These are phyloP conservation scores for Penicillium polonicum DNA, from an alignment of 2,329 filamentous ascomycete genomes.

Conservation along the genomic window DNA sequence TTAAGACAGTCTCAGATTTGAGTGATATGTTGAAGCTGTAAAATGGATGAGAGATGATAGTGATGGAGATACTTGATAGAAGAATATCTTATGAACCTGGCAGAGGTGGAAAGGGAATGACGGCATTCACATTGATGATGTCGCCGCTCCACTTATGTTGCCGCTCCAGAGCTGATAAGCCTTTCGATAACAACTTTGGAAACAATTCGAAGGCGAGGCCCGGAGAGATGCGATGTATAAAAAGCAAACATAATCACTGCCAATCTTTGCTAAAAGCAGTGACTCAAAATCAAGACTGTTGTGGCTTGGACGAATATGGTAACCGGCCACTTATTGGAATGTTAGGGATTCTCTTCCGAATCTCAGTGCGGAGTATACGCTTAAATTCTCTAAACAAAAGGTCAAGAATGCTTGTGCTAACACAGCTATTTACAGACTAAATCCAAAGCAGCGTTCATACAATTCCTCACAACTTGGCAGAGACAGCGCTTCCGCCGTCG, in stretches of 20 bases:
- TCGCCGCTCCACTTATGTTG: slow-evolving; percentile 25
- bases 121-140: slow-evolving; percentile 25
- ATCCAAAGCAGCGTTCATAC: not conserved
- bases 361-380: not conserved
- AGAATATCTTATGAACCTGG: not conserved
- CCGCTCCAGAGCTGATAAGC: slow-evolving; percentile 21
- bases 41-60: not conserved
- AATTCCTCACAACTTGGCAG: slow-evolving; percentile 39
- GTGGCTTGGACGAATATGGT: not conserved
- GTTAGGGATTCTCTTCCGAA: not conserved
- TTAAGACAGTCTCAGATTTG: not conserved
- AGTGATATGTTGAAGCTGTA: not conserved
- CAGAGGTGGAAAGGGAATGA: slow-evolving; percentile 16
- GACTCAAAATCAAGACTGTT: not conserved
- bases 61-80: not conserved
- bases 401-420: not conserved
- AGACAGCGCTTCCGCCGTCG: slow-evolving; percentile 55
- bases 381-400: not conserved
- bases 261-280: not conserved
- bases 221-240: not conserved
- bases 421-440: not conserved
- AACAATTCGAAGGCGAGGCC: not conserved
- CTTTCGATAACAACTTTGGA: not conserved
- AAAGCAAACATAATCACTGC: not conserved
- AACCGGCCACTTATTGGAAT: slow-evolving; percentile 6